Evolutionary conservation across 306 rosid species (phyloP).

Genomic region (Dalbergia oliveri): DNA sequence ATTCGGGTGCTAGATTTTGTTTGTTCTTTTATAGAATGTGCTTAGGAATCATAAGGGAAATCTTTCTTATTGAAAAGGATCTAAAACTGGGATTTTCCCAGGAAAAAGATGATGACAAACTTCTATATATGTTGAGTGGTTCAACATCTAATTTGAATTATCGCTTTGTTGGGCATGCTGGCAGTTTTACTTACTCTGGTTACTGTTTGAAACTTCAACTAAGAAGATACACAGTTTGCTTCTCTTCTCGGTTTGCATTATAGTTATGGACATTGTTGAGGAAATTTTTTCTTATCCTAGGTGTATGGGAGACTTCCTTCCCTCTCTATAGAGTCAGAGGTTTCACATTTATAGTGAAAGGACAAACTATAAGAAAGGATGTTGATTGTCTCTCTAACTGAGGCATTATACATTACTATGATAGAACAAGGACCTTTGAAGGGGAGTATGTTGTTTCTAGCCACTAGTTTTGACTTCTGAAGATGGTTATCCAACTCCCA

Average conservation of each 20-base stretch:
- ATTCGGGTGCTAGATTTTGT: neutral
- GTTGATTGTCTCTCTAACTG: neutral
- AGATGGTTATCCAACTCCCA: neutral
- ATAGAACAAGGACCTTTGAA: conserved; percentile 1
- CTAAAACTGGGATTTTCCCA: neutral
- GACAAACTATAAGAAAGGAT: neutral
- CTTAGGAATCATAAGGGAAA: neutral
- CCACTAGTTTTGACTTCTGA: neutral
- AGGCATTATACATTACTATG: neutral
- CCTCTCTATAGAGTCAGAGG: neutral
- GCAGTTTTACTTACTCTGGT: neutral
- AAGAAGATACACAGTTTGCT: neutral
- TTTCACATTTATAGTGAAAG: neutral
- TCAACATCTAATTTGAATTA: conserved; percentile 13
- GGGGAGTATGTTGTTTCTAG: neutral
- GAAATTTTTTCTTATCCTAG: neutral
- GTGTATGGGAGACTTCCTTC: neutral
- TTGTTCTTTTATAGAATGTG: neutral
- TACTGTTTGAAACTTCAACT: neutral
- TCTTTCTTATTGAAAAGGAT: neutral
- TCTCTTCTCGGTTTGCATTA: neutral
- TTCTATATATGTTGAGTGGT: neutral
- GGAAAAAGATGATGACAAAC: neutral
- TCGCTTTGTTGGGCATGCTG: neutral
- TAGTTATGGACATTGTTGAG: neutral